Percentiles rank a stretch among this genome's conserved stretches.
Conservation (phyloP, 257 asterid species). For the Salvia hispanica region DNA sequence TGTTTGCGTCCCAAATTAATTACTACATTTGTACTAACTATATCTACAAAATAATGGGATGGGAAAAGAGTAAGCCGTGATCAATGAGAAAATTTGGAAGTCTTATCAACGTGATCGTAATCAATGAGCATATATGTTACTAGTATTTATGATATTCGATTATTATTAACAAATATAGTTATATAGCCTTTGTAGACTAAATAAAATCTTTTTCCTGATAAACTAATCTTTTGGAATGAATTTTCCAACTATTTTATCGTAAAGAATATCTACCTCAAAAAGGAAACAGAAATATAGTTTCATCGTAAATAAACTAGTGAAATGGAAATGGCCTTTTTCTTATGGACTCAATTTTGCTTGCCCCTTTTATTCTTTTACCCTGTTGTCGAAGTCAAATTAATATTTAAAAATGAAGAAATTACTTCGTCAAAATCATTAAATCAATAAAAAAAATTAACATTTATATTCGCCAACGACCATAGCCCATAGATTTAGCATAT, state of each 20-base stretch:
- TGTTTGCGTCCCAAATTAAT: too few species aligned
- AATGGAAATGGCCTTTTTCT: not conserved
- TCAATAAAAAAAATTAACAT: not conserved
- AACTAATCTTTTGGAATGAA: too few species aligned
- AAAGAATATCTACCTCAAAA: not conserved
- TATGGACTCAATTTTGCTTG: slow-evolving; percentile 12
- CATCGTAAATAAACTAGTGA: slow-evolving; percentile 1
- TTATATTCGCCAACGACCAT: slow-evolving; percentile 7
- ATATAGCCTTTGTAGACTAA: too few species aligned
- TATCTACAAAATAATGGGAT: too few species aligned
- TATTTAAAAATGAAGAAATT: not conserved
- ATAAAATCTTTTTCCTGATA: too few species aligned
- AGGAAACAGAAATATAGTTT: not conserved
- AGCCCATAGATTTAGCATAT: not conserved
- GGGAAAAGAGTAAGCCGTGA: too few species aligned
- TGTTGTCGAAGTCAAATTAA: slow-evolving; percentile 6
- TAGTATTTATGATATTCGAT: too few species aligned
- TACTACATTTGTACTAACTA: not conserved
- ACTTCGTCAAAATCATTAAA: slow-evolving; percentile 20
- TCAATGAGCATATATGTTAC: too few species aligned
- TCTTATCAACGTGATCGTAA: too few species aligned
- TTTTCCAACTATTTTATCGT: too few species aligned
- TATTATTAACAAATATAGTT: too few species aligned
- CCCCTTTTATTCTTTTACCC: not conserved
- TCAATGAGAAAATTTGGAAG: too few species aligned